Percentiles rank a stretch among this genome's conserved stretches.
These are phyloP conservation scores for Spathaspora arborariae DNA, from an alignment of 805 yeast genomes.

Conservation along the genomic window DNA sequence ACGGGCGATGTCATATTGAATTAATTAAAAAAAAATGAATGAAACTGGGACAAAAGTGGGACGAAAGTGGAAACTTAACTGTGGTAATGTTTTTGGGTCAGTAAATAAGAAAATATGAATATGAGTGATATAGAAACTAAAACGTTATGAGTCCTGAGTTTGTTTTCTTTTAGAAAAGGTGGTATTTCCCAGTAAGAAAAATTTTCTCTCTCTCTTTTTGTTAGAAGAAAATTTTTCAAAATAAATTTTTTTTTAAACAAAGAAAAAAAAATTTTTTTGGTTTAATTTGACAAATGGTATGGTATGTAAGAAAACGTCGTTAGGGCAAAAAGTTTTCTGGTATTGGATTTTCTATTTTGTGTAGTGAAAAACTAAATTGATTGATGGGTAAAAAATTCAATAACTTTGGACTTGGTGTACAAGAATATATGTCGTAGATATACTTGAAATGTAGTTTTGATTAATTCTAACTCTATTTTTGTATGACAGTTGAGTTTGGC, in stretches of 20 bases:
- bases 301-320: neutral
- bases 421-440: too few relatives aligned
- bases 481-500: too few relatives aligned
- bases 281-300: too few relatives aligned
- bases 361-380: neutral
- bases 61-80: too few relatives aligned
- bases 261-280: neutral
- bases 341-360: too few relatives aligned
- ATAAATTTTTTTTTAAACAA: neutral
- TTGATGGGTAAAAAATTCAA: neutral
- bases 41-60: too few relatives aligned
- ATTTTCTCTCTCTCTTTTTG: neutral
- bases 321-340: neutral
- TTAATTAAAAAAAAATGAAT: neutral
- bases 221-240: neutral
- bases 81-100: too few relatives aligned
- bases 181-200: neutral
- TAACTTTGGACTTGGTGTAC: neutral
- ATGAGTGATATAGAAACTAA: neutral
- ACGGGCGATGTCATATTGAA: constrained; percentile 22
- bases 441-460: too few relatives aligned
- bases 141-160: neutral
- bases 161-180: neutral
- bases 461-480: too few relatives aligned
- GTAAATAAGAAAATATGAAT: too few relatives aligned